Percentiles rank a stretch among this genome's conserved stretches.
Evolutionary conservation across 2,329 filamentous ascomycete genomes (phyloP).

Genomic region (Trichoderma sp.): DNA sequence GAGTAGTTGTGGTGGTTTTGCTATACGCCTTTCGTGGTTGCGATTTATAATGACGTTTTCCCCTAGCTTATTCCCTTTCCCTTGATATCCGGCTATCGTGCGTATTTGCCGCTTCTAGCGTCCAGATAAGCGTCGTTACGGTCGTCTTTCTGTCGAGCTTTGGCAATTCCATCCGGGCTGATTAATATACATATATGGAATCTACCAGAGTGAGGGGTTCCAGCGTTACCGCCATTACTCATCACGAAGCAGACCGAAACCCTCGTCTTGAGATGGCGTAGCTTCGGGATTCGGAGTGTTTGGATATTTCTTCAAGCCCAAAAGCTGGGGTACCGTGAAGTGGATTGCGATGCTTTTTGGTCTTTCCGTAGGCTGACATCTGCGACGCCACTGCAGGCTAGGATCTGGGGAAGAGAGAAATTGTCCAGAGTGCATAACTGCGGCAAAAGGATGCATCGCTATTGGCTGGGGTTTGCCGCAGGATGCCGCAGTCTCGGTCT

Average conservation of each 20-base stretch:
- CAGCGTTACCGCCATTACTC: neutral
- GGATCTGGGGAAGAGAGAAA: neutral
- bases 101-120: neutral
- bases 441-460: conserved; percentile 5
- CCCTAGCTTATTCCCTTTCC: neutral
- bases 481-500: conserved; percentile 6
- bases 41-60: neutral
- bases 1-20: neutral
- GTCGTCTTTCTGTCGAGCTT: neutral
- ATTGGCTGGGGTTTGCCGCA: conserved; percentile 7
- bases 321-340: conserved; percentile 10
- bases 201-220: conserved; percentile 1
- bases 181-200: conserved; percentile 8
- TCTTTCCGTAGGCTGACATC: neutral
- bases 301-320: neutral
- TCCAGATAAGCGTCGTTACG: neutral
- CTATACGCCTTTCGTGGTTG: neutral
- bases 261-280: neutral
- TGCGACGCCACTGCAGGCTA: conserved; percentile 4
- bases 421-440: neutral
- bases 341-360: neutral
- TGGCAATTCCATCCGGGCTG: neutral
- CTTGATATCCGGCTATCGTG: neutral
- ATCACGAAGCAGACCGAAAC: neutral
- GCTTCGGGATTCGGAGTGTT: conserved; percentile 15